Conservation (phyloP, 768 basidiomycete genomes). For the Boletus rubropictus region DNA sequence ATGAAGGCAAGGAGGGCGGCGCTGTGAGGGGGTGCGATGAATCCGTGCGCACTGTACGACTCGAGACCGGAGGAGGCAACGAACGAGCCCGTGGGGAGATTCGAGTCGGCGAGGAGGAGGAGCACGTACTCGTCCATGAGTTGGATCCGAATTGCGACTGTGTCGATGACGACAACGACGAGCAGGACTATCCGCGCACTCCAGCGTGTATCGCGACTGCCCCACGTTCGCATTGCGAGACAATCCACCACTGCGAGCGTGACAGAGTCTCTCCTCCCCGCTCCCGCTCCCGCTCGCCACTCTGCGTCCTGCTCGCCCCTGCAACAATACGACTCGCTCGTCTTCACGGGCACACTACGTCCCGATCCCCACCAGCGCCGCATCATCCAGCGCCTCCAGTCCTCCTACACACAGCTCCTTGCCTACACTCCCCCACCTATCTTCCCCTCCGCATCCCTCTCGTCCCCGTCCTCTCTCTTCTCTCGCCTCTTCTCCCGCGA, state of each 20-base stretch:
- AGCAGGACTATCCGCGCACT: slow-evolving; percentile 1
- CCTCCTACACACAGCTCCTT: slow-evolving; percentile 65
- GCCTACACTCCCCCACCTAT: slow-evolving; percentile 67
- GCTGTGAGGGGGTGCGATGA: slow-evolving; percentile 33
- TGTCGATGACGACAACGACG: slow-evolving; percentile 2
- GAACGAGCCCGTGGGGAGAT: slow-evolving; percentile 95
- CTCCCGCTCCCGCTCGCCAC: background rate
- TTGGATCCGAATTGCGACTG: background rate
- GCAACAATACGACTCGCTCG: slow-evolving; percentile 42
- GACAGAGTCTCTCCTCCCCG: background rate
- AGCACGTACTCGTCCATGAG: slow-evolving; percentile 50
- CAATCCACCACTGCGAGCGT: slow-evolving; percentile 8
- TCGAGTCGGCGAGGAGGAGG: slow-evolving; percentile 81
- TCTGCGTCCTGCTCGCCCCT: slow-evolving; percentile 20
- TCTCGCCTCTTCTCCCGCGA: slow-evolving; percentile 28
- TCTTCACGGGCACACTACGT: slow-evolving; percentile 49
- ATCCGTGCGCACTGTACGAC: slow-evolving; percentile 83
- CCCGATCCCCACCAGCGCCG: slow-evolving; percentile 80
- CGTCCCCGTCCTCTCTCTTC: slow-evolving; percentile 13
- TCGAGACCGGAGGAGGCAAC: slow-evolving; percentile 93
- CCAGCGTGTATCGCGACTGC: background rate
- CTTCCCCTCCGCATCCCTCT: slow-evolving; percentile 33
- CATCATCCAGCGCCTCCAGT: slow-evolving; percentile 79
- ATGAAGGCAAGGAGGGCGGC: slow-evolving; percentile 50
- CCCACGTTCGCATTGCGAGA: slow-evolving; percentile 4